Evolutionary conservation across 2,329 filamentous ascomycete species (phyloP), one percentile per base, ranked within the genome.

Genomic region (Penicillium sp.): DNA sequence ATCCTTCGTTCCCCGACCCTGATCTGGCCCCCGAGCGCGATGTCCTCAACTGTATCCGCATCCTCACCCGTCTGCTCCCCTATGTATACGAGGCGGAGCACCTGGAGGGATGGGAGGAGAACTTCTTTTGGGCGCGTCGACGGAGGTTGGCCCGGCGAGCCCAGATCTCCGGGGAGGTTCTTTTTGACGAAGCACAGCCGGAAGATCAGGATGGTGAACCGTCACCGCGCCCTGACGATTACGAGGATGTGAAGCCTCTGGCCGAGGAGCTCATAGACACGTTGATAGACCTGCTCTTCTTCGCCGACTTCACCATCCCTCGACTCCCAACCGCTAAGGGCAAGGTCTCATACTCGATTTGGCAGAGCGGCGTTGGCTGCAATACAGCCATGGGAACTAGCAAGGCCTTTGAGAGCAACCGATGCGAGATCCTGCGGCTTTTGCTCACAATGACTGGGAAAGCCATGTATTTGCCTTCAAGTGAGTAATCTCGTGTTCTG

Each of bases 311-410:
- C 67, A 96, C 93, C 0, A 83, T 97, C 14, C 90, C 93, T 9
- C 84, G 81, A 54, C 83, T 89, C 40, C 81, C 86, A 13, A 82
- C 86, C 53, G 85, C 85, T 50, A 91, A 89, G 68, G 83, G 84
- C 59, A 95, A 94, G 71, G 89, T 97, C 52, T 89, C 88, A 7
- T 96, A 94, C 75, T 89, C 91, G 50, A 97, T 99, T 70, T 99
- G 94, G 94, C 92, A 97, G 77, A 97, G 91, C 69, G 94, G 94
- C 45, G 93, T 99, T 29, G 94, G 94, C 13, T 97, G 93, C 79
- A 96, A 96, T 72, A 90, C 89, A 14, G 86, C 92, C 5, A 86
- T 95, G 64, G 88, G 88, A 9, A 93, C 92, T 3, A 97, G 88
- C 49, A 96, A 91, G 72, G 92, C 97, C 66, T 88, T 91, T 55